Percentiles rank a stretch among this genome's conserved stretches.
These are phyloP conservation scores for Fistulina hepatica DNA, from an alignment of 1,284 basidiomycete species.

Conservation along the genomic window DNA sequence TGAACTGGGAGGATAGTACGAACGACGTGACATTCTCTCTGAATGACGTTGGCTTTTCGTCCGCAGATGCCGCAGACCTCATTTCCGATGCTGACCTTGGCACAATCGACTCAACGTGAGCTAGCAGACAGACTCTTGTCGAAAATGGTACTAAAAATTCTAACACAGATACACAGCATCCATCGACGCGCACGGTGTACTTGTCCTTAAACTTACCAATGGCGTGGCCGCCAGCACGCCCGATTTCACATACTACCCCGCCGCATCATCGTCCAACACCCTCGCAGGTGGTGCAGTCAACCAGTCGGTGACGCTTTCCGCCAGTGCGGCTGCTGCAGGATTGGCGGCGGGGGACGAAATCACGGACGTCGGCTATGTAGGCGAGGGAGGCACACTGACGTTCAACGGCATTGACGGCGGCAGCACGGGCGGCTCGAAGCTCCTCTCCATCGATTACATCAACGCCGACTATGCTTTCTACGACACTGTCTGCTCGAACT, in stretches of 20 bases:
- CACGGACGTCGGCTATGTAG: conserved; percentile 35
- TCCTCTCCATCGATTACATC: conserved; percentile 36
- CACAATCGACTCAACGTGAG: conserved; percentile 28
- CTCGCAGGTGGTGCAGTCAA: conserved; percentile 35
- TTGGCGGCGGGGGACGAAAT: too few relatives aligned
- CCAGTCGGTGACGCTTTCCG: conserved; percentile 26
- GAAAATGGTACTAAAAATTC: conserved; percentile 2
- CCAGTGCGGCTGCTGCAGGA: too few relatives aligned
- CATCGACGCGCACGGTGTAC: conserved; percentile 29
- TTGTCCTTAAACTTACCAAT: conserved; percentile 30
- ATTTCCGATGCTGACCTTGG: conserved; percentile 30
- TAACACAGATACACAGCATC: conserved; percentile 26
- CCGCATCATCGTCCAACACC: conserved; percentile 26
- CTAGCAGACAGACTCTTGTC: conserved; percentile 6
- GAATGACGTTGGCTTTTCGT: conserved; percentile 30
- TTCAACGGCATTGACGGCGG: conserved; percentile 34
- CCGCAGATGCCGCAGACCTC: conserved; percentile 30
- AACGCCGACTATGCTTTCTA: conserved; percentile 32
- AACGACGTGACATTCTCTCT: conserved; percentile 31
- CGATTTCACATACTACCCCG: conserved; percentile 30
- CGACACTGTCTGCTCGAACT: conserved; percentile 37
- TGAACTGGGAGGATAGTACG: conserved; percentile 32
- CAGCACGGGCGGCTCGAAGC: conserved; percentile 30
- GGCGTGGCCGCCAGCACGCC: conserved; percentile 20
- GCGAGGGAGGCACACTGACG: conserved; percentile 33